Base-by-base conservation (phyloP, 192 early-diverging fungal genomes). In the Coemansia sp. region DNA sequence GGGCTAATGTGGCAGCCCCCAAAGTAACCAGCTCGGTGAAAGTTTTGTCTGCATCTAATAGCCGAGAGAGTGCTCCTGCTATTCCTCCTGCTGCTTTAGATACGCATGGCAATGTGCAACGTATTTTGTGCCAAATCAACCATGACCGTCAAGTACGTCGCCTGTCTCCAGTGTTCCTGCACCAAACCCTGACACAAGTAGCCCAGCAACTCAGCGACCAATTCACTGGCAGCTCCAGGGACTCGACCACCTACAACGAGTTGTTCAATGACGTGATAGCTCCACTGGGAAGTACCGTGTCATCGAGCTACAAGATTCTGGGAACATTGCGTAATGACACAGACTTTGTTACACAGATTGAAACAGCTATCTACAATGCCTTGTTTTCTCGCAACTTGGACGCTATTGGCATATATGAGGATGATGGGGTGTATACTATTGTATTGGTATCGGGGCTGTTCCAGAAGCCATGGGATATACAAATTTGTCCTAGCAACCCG, bases 331-430 rank as follows among this genome's bases (percentile, higher is more conserved):
- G 35, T 8, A 63, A 21, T 3, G 80, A 82, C 49, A 8, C 10
- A 0, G 68, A 70, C 3, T 82, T 69, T 49, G 60, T 77, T 0
- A 7, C 32, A 0, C 49, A 28, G 11, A 49, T 82, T 4, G 80
- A 77, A 52, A 14, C 50, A 0, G 6, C 58, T 21, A 74, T 82
- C 2, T 72, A 74, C 21, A 60, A 58, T 32, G n/a, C 67, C 37
- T 49, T 82, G 28, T 74, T 82, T 82, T 68, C 66, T 0, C 72
- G 72, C 37, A 69, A 73, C 13, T 67, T 82, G 60, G 74, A 82
- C 16, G 80, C 80, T 1, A 69, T 82, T 9, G 80, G 80, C 13
- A 1, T 82, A 11, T 69, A 71, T 19, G 62, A 72, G 58, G 30
- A 39, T 11, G n/a, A 30, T 13, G 80, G 80, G 0, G 65, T 74